These are phyloP conservation scores for Claviceps sp. DNA, from an alignment of 2,329 filamentous ascomycete genomes.

Conservation along the genomic window DNA sequence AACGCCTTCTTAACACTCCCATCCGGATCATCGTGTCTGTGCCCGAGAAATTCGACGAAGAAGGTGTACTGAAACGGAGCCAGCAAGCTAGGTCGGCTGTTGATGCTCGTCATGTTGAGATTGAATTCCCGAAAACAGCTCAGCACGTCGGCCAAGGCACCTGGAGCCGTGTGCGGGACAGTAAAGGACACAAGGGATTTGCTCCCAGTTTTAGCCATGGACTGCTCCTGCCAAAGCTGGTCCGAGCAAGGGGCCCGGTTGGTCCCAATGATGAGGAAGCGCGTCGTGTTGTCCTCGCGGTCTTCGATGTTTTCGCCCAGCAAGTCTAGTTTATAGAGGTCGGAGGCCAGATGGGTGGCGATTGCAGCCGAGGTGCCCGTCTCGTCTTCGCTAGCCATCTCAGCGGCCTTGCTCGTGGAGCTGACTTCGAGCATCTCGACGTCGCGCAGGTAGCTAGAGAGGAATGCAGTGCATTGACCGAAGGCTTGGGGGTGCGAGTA, in stretches of 20 bases:
- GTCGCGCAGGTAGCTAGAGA: slow-evolving; percentile 54
- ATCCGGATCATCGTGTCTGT: slow-evolving; percentile 34
- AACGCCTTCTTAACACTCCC: slow-evolving; percentile 48
- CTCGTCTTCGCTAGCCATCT: slow-evolving; percentile 51
- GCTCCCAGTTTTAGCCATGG: slow-evolving; percentile 18
- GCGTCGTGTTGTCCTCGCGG: slow-evolving; percentile 59
- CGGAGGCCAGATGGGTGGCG: slow-evolving; percentile 59
- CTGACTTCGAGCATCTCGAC: slow-evolving; percentile 73
- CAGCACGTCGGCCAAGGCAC: slow-evolving; percentile 71
- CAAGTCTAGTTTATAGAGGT: slow-evolving; percentile 52
- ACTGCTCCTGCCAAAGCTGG: slow-evolving; percentile 14
- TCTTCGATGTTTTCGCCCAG: slow-evolving; percentile 62
- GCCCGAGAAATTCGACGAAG: slow-evolving; percentile 77
- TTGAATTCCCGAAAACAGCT: slow-evolving; percentile 60
- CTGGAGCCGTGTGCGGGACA: slow-evolving; percentile 61
- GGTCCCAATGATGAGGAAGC: slow-evolving; percentile 55
- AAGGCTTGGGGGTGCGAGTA: slow-evolving; percentile 95
- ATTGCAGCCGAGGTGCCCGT: slow-evolving; percentile 60
- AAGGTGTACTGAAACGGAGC: slow-evolving; percentile 85
- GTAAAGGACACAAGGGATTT: slow-evolving; percentile 79
- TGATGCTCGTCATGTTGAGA: slow-evolving; percentile 83
- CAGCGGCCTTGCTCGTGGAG: slow-evolving; percentile 74
- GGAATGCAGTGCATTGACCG: slow-evolving; percentile 74
- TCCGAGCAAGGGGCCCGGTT: slow-evolving; percentile 15
- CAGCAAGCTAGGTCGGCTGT: slow-evolving; percentile 64